Evolutionary conservation across 177 flowering plant genomes (phyloP), one percentile per base, ranked within the genome.

Genomic region (Tripterygium wilfordii): DNA sequence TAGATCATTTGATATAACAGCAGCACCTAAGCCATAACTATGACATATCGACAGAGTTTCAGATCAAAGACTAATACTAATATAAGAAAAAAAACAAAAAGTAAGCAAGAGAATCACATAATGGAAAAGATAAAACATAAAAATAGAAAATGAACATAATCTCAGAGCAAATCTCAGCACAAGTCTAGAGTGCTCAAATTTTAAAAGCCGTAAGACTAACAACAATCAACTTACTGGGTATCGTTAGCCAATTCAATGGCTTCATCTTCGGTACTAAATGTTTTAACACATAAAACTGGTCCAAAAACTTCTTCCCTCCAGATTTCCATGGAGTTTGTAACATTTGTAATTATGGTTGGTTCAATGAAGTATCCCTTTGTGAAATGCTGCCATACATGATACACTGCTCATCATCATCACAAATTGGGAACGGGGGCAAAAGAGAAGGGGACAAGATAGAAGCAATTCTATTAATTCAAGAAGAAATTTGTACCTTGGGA

Each of bases 261-360:
- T 66, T 89, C 99, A 8, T 84, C 95, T 70, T 94, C 99, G 29
- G 80, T 72, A 22, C 72, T 62, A 54, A 94, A 94, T 46, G 88
- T 84, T 65, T 89, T 84, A 17, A 85, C 86, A 61, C 99, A 80
- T 0, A 94, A 61, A 59, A 94, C 95, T 45, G 99, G 99, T 50
- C 97, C 99, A 66, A 94, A 94, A 32, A 87, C 97, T 75, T 94
- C 99, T 59, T 89, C 97, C 52, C 71, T 82, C 99, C 99, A 94
- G 19, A 94, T 81, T 82, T 89, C 82, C 99, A 94, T 94, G 43
- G 96, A 79, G 32, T 86, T 80, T 25, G 73, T 66, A n/a, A 94
- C 89, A 67, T 89, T 75, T 42, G 72, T 75, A 42, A 94, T 79
- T 57, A 94, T 79, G 21, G 97, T 70, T 55, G 99, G 97, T 53